Percentiles rank a stretch among this genome's conserved stretches.
Conservation (phyloP, 23 red algal species). For the Gracilaria gracilis region DNA sequence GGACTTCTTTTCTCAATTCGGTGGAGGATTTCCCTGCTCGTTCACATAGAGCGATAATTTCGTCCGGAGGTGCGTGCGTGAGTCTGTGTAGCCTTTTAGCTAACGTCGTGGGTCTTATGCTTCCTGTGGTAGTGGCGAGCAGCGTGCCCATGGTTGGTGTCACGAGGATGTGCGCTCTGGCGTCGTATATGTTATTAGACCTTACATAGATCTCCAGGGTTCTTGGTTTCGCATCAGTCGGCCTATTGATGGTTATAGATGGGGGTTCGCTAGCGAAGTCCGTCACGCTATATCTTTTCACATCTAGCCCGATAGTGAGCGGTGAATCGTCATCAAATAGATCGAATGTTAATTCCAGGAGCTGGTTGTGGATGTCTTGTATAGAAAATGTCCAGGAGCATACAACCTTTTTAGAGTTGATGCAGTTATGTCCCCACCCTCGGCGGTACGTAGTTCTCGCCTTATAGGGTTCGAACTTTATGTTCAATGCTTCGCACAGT, state of each 20-base stretch:
- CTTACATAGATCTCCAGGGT: background rate
- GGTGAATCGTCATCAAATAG: too few species aligned
- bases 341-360: background rate
- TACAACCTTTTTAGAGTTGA: background rate
- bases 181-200: background rate
- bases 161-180: background rate
- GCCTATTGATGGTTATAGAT: background rate
- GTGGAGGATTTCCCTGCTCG: background rate
- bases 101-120: background rate
- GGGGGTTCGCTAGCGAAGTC: background rate
- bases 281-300: background rate
- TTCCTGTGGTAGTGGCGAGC: background rate
- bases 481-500: constrained; percentile 24
- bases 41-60: background rate
- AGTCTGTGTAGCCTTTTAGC: constrained; percentile 22
- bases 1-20: background rate
- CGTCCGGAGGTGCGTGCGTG: too few species aligned
- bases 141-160: background rate
- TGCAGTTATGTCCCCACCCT: constrained; percentile 25
- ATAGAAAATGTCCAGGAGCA: background rate
- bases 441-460: background rate
- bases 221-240: background rate
- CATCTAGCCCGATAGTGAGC: background rate
- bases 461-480: background rate
- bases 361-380: constrained; percentile 9